Percentiles rank a stretch among this genome's conserved stretches.
Evolutionary conservation across 2,329 filamentous ascomycete genomes (phyloP).

Genomic region (Colletotrichum higginsianum): DNA sequence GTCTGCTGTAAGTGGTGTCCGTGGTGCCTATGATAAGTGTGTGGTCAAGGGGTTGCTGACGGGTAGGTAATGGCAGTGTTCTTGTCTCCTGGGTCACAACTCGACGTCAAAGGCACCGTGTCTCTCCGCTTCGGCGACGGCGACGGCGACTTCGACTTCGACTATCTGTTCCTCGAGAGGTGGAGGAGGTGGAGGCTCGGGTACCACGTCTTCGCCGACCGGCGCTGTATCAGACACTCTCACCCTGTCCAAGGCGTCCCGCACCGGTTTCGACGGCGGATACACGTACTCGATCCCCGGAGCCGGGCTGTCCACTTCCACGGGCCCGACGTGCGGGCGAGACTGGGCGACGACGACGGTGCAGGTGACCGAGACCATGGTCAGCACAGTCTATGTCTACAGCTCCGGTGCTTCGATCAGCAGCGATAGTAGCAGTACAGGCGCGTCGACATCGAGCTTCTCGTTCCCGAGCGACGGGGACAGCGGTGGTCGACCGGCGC

Average conservation of each 20-base stretch:
- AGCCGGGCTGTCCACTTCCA: neutral
- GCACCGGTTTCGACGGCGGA: neutral
- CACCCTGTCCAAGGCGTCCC: neutral
- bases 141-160: neutral
- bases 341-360: constrained; percentile 18
- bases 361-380: constrained; percentile 26
- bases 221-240: neutral
- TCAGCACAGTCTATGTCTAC: constrained; percentile 21
- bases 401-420: neutral
- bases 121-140: neutral
- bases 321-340: constrained; percentile 1
- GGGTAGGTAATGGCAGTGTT: constrained; percentile 15
- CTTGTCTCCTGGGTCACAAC: constrained; percentile 25
- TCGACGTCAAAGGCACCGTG: neutral
- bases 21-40: neutral
- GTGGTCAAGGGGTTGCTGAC: neutral
- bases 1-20: constrained; percentile 28
- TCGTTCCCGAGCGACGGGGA: neutral
- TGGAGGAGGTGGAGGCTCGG: no score
- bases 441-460: neutral
- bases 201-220: neutral
- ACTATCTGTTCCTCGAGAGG: neutral
- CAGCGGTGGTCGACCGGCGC: constrained; percentile 10
- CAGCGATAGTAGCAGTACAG: neutral
- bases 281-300: constrained; percentile 28